phyloP scores from a whole-genome alignment of 805 yeast species.

The Myxozyma lipomycoides region DNA sequence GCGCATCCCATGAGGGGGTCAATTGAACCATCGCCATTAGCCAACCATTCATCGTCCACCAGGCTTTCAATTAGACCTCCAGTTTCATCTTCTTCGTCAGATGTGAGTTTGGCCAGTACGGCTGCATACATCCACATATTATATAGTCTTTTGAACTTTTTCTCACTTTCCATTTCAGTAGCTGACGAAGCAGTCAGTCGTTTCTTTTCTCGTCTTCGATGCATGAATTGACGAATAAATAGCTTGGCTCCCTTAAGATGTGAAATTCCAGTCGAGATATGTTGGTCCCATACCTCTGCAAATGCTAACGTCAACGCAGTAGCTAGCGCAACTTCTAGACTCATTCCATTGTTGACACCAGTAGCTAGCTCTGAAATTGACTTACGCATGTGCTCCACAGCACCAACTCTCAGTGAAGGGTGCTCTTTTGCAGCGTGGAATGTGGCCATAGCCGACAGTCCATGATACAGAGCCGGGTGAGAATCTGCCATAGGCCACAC shows the following conservation, averaged over 20 bases:
- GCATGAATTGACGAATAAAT: conserved; percentile 42
- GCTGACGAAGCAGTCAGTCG: conserved; percentile 23
- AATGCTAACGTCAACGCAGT: conserved; percentile 61
- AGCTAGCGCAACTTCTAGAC: conserved; percentile 63
- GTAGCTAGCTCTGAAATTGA: conserved; percentile 57
- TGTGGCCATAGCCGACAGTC: conserved; percentile 63
- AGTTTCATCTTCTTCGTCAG: conserved; percentile 43
- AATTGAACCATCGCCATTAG: conserved; percentile 36
- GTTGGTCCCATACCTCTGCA: conserved; percentile 67
- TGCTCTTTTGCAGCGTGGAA: conserved; percentile 53
- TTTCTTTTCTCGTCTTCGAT: conserved; percentile 14
- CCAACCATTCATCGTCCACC: conserved; percentile 21
- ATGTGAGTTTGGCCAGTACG: conserved; percentile 62
- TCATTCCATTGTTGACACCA: conserved; percentile 46
- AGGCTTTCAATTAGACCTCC: conserved; percentile 16
- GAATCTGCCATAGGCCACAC: conserved; percentile 55
- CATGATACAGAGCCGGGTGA: conserved; percentile 56
- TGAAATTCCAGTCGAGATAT: conserved; percentile 62
- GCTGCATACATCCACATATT: conserved; percentile 68
- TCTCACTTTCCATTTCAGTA: conserved; percentile 16
- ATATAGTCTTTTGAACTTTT: conserved; percentile 48
- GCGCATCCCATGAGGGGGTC: conserved; percentile 69
- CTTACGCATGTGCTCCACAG: conserved; percentile 55
- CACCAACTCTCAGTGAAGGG: conserved; percentile 43
- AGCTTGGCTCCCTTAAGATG: conserved; percentile 65